phyloP scores from a whole-genome alignment of 2,329 filamentous ascomycete genomes.

The Colletotrichum tamarilloi region DNA sequence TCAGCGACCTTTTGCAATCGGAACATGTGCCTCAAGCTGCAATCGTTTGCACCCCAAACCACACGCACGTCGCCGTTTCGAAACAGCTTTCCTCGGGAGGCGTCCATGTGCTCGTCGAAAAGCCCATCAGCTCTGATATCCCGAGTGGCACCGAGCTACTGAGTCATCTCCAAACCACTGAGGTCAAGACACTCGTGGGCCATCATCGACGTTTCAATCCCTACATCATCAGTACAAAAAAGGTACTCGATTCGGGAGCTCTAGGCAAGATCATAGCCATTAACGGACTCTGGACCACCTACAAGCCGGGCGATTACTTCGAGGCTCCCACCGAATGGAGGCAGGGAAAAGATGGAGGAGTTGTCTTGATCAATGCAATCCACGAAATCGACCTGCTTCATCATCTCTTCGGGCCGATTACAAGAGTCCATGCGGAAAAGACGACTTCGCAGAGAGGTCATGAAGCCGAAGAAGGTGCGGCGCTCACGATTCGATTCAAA shows the following conservation, averaged over 20 bases:
- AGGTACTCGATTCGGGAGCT: slow-evolving; percentile 49
- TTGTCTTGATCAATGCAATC: slow-evolving; percentile 68
- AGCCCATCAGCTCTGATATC: slow-evolving; percentile 61
- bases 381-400: slow-evolving; percentile 71
- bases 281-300: slow-evolving; percentile 64
- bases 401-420: slow-evolving; percentile 64
- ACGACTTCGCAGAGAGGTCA: slow-evolving; percentile 55
- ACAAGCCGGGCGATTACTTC: slow-evolving; percentile 65
- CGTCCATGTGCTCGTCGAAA: slow-evolving; percentile 68
- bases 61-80: slow-evolving; percentile 64
- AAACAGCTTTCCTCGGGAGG: slow-evolving; percentile 58
- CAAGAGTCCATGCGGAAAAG: slow-evolving; percentile 61
- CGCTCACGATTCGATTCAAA: slow-evolving; percentile 62
- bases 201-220: slow-evolving; percentile 71
- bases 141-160: slow-evolving; percentile 47
- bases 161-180: slow-evolving; percentile 39
- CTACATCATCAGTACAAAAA: slow-evolving; percentile 62
- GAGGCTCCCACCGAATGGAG: slow-evolving; percentile 54
- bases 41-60: slow-evolving; percentile 70
- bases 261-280: slow-evolving; percentile 63
- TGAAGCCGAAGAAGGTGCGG: slow-evolving; percentile 66
- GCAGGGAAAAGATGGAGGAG: slow-evolving; percentile 52
- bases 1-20: slow-evolving; percentile 55
- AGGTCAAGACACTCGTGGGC: slow-evolving; percentile 62
- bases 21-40: slow-evolving; percentile 58